Evolutionary conservation across 2,329 filamentous ascomycete genomes (phyloP).

Genomic region (Fusarium hainanense): DNA sequence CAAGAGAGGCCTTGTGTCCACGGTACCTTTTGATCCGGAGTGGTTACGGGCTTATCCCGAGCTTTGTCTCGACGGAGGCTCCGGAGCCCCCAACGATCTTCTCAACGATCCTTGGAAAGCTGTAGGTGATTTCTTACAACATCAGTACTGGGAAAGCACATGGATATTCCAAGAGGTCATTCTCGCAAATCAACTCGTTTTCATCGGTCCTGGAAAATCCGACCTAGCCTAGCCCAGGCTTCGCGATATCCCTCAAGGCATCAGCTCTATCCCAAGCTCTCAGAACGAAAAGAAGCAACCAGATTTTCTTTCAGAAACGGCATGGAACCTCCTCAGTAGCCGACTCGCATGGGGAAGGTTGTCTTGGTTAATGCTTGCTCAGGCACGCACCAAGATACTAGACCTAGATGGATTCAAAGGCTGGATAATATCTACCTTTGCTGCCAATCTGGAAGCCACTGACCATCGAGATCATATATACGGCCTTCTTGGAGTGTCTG

Average conservation of each 20-base stretch:
- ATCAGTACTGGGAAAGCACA: constrained; percentile 10
- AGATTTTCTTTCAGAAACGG: background rate
- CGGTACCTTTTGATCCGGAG: background rate
- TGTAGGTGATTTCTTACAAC: background rate
- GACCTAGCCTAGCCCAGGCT: constrained; percentile 1
- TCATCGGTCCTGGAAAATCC: background rate
- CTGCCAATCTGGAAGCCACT: constrained; percentile 7
- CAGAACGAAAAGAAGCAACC: background rate
- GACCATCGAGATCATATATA: constrained; percentile 9
- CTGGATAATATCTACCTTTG: constrained; percentile 14
- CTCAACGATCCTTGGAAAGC: constrained; percentile 1
- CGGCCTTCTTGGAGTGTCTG: constrained; percentile 18
- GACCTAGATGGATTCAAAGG: constrained; percentile 17
- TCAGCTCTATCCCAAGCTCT: background rate
- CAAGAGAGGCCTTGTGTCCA: background rate
- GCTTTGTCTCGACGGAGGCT: background rate
- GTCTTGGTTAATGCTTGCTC: background rate
- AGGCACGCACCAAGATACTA: constrained; percentile 11
- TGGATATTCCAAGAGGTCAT: constrained; percentile 17
- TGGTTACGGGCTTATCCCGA: background rate
- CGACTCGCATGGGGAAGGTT: background rate
- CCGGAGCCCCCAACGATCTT: constrained; percentile 1
- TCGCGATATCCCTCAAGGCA: background rate
- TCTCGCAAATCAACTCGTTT: background rate
- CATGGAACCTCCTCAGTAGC: background rate